Evolutionary conservation across 192 early-diverging fungal genomes (phyloP).

Genomic region (Dissophora globulifera): DNA sequence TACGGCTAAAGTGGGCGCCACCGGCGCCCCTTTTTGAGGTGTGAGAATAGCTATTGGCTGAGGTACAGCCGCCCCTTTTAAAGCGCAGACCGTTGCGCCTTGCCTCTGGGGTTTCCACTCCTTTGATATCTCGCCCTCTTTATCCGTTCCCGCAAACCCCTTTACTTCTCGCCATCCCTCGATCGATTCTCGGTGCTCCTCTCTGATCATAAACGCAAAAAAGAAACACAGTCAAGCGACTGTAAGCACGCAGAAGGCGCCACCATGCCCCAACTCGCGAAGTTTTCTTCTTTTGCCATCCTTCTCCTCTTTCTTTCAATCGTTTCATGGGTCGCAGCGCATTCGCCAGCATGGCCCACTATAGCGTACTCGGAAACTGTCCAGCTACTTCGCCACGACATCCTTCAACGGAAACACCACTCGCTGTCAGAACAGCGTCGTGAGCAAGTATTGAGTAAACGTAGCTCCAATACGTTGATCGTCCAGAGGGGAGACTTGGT

Average conservation of each 20-base stretch:
- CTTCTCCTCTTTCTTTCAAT: background rate
- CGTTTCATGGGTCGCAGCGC: background rate
- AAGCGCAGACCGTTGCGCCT: background rate
- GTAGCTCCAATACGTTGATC: background rate
- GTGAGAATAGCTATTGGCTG: too few species aligned
- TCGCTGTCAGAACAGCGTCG: background rate
- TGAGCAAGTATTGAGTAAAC: background rate
- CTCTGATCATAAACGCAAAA: background rate
- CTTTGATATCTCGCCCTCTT: too few species aligned
- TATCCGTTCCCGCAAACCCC: too few species aligned
- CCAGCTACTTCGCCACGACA: constrained; percentile 14
- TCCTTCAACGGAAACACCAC: constrained; percentile 9
- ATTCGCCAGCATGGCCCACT: constrained; percentile 20
- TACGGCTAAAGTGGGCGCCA: too few species aligned
- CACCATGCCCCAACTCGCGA: too few species aligned
- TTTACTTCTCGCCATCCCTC: background rate
- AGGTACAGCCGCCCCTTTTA: too few species aligned
- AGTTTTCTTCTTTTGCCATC: background rate
- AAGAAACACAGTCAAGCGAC: too few species aligned
- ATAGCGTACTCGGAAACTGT: constrained; percentile 16
- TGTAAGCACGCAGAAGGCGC: too few species aligned
- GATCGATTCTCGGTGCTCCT: background rate
- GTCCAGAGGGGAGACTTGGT: constrained; percentile 21
- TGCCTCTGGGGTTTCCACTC: too few species aligned
- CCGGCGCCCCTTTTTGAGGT: too few species aligned